phyloP scores from a whole-genome alignment of 1,284 basidiomycete species.

The Fomitopsis schrenkii region DNA sequence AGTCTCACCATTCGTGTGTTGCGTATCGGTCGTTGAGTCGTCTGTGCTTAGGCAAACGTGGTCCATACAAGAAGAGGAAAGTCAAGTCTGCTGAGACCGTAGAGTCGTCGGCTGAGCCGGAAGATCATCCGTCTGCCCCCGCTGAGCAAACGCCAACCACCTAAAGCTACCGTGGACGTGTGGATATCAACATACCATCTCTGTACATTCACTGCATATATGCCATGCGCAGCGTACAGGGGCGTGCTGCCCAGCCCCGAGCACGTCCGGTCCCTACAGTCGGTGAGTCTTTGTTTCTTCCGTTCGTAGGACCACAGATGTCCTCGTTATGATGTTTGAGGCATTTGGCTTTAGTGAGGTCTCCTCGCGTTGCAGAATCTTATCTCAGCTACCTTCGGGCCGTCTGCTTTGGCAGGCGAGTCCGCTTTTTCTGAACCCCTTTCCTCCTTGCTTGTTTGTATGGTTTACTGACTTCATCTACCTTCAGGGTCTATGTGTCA shows the following conservation, averaged over 20 bases:
- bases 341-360: constrained; percentile 86
- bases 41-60: constrained; percentile 10
- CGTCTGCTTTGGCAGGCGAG: constrained; percentile 39
- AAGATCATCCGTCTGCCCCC: neutral
- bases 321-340: constrained; percentile 73
- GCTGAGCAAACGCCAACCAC: neutral
- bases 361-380: constrained; percentile 51
- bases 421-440: constrained; percentile 32
- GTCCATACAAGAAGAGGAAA: constrained; percentile 15
- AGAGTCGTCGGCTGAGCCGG: neutral
- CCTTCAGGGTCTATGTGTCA: neutral
- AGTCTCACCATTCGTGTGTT: neutral
- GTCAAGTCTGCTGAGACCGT: neutral
- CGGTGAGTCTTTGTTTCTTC: constrained; percentile 6
- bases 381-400: constrained; percentile 63
- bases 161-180: neutral
- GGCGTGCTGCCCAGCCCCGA: neutral
- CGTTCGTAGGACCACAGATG: neutral
- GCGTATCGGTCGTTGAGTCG: neutral
- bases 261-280: neutral
- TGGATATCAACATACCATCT: neutral
- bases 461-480: neutral
- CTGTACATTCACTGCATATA: neutral
- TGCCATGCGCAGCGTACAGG: neutral
- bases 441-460: neutral